These are phyloP conservation scores for Barnettozyma siamensis DNA, from an alignment of 805 yeast genomes.

Conservation along the genomic window DNA sequence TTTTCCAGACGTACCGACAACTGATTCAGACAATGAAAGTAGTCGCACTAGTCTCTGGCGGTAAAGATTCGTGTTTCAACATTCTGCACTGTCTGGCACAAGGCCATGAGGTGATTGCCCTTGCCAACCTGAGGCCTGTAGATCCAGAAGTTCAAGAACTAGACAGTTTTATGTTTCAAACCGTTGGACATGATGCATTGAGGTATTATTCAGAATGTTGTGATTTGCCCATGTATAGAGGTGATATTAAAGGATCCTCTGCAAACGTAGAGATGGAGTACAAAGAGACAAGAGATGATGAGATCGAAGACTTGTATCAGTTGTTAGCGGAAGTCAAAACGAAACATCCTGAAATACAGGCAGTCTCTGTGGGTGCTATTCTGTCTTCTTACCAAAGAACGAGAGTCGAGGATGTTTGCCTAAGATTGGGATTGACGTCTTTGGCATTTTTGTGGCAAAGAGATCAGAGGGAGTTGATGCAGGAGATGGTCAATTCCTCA, in stretches of 20 bases:
- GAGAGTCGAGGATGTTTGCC: slow-evolving; percentile 88
- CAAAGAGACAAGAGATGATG: slow-evolving; percentile 62
- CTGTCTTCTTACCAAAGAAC: slow-evolving; percentile 92
- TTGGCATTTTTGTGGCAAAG: slow-evolving; percentile 89
- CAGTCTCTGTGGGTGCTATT: slow-evolving; percentile 94
- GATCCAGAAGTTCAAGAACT: slow-evolving; percentile 52
- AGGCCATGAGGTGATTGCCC: slow-evolving; percentile 80
- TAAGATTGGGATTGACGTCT: slow-evolving; percentile 58
- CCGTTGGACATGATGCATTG: slow-evolving; percentile 86
- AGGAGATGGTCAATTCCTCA: slow-evolving; percentile 64
- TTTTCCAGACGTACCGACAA: background rate
- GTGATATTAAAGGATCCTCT: slow-evolving; percentile 56
- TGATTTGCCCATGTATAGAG: slow-evolving; percentile 75
- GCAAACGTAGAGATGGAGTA: slow-evolving; percentile 67
- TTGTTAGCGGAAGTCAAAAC: slow-evolving; percentile 44
- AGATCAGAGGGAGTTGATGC: slow-evolving; percentile 71
- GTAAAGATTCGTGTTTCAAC: slow-evolving; percentile 92
- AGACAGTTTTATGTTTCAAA: slow-evolving; percentile 96
- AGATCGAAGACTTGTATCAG: slow-evolving; percentile 73
- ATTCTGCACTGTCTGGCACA: slow-evolving; percentile 77
- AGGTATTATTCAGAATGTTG: slow-evolving; percentile 60
- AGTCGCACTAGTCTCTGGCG: slow-evolving; percentile 90
- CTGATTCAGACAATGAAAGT: slow-evolving; percentile 58
- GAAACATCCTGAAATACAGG: slow-evolving; percentile 68
- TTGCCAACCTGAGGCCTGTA: slow-evolving; percentile 78